Evolutionary conservation across 2,329 filamentous ascomycete genomes (phyloP), one percentile per base, ranked within the genome.

Genomic region (Aspergillus pseudotamarii): DNA sequence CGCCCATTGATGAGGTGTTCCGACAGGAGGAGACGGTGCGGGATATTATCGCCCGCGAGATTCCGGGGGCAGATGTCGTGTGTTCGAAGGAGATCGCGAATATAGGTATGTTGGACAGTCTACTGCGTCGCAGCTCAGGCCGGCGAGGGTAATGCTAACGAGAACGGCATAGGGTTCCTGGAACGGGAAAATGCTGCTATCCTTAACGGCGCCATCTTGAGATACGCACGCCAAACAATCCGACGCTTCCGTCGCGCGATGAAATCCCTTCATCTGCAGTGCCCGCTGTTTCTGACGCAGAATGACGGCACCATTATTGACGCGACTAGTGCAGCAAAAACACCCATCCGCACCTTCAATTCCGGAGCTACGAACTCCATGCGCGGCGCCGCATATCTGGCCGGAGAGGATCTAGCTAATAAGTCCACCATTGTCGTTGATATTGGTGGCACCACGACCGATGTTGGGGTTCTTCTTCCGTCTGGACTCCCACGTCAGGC

Each of bases 371-470:
- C 83, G 0, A 86, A 86, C 63, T 84, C 81, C 4, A 85, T 86
- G 77, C 79, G 83, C 16, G 83, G 84, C n/a, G 67, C 48, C 8
- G 48, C 28, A 16, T 51, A 30, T 30, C 48, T 51, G 2, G 48
- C 48, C 6, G 48, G 48, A 14, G 23, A 30, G 6, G 26, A 51
- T 11, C 28, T 21, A 6, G 26, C 12, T 16, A 32, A 51, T 12
- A 16, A 51, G 23, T 51, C 48, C 8, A 32, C 48, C 28, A 61
- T 90, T 78, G 88, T 90, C 0, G 84, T 90, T 2, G 88, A 91
- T 68, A 85, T 91, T 59, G 88, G 88, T 0, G 88, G 88, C 3
- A 91, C 88, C 0, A 90, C 88, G 0, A 85, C 87, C 0, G 88
- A 90, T 66, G 85, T 89, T 12, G 87, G 88, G 0, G 74, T 89